Evolutionary conservation across 768 basidiomycete species (phyloP), one percentile per base, ranked within the genome.

Genomic region (Naganishia kalamii): DNA sequence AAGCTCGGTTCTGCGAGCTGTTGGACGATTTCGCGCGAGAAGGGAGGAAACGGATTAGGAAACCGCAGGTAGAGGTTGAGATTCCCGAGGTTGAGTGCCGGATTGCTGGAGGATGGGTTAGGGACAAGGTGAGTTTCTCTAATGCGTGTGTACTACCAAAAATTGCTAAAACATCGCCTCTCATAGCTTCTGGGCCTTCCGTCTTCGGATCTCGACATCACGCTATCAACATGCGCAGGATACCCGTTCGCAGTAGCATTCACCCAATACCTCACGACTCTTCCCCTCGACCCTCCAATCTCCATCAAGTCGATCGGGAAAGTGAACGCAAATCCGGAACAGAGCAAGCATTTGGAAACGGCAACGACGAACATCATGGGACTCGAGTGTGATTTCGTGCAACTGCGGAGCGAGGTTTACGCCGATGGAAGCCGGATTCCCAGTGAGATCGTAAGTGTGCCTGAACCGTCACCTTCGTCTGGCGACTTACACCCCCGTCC

Each of bases 81-180:
- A 86, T 85, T 0, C 82, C 84, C 0, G 70, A 68, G 23, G 78
- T 82, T 0, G 79, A 80, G 67, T 94, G 94, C 75, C 84, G 96
- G 70, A 89, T 99, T 50, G 96, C 92, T 12, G 96, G 96, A 19
- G 96, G 96, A 21, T 99, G 96, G 96, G 96, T 98, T 48, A 82
- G 96, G 72, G 96, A 99, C 78, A 99, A 99, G 87, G 94, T 92
- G 66, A 70, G 80, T 65, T 25, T 15, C 17, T n/a, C n/a, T n/a
- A n/a, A n/a, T n/a, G n/a, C n/a, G n/a, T n/a, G n/a, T n/a, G n/a
- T n/a, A n/a, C n/a, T n/a, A n/a, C n/a, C n/a, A n/a, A n/a, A n/a
- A n/a, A n/a, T n/a, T n/a, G n/a, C n/a, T n/a, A n/a, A n/a, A 19
- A 41, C 35, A 5, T 7, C 23, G 52, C 60, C 37, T 27, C 33